Evolutionary conservation across 371 early-diverging fungal genomes (phyloP), one percentile per base, ranked within the genome.

Genomic region (Zopfochytrium polystomum): DNA sequence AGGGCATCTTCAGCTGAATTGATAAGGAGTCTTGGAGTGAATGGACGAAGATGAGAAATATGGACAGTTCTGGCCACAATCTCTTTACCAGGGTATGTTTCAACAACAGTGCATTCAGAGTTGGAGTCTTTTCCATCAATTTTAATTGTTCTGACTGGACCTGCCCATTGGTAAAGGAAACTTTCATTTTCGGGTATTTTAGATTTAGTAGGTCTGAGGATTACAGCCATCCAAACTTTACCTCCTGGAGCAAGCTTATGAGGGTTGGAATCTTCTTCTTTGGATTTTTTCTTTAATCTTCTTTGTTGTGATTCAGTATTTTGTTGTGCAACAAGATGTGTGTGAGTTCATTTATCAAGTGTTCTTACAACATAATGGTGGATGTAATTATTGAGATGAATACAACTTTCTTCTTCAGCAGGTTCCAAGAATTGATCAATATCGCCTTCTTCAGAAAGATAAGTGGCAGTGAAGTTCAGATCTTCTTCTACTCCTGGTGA

Each of bases 31-130:
- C 55, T 4, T 4, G 27, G 23, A 18, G 35, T 34, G 38, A 38
- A 35, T 11, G 33, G 55, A 11, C 55, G 33, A 3, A 55, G 27
- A 6, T 42, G 51, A 47, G 49, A 48, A 11, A 57, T 33, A 25
- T 57, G 58, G 7, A 57, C 58, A n/a, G 11, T 20, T 15, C 58
- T 13, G n/a, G 13, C 11, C 7, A 29, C 48, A 47, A 57, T 57
- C 25, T 35, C 56, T 44, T 27, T 20, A 13, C 56, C 56, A 20
- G 47, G 56, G 44, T 50, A 55, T 9, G 48, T 57, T 29, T 57
- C 58, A n/a, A 57, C 58, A 44, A 57, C 58, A 11, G 38, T 32
- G 26, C 11, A 55, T 7, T 25, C 25, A 6, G 58, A 11, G 11
- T 47, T 15, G 43, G 52, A 22, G 48, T 3, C n/a, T 20, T 33